Conservation (phyloP, 1,139 yeast species). For the Hyphopichia pseudoburtonii region DNA sequence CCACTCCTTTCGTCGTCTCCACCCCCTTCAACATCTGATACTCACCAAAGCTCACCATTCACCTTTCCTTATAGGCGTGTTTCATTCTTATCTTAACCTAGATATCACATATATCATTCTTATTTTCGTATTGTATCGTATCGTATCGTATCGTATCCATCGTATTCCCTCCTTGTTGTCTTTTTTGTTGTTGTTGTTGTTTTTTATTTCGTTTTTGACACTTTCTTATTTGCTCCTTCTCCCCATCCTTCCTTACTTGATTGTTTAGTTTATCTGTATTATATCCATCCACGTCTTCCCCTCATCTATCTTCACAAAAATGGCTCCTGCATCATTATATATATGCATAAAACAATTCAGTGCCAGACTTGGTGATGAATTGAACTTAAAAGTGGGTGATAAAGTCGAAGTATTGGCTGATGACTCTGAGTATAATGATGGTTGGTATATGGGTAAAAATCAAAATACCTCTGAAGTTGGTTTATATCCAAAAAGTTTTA, state of each 20-base stretch:
- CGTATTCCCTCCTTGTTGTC: no score
- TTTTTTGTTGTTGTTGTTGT: no score
- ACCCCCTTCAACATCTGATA: no score
- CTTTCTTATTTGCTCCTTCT: not conserved
- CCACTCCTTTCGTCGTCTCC: no score
- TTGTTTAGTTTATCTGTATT: not conserved
- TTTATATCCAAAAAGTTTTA: slow-evolving; percentile 84
- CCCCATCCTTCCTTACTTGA: not conserved
- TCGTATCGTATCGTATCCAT: no score
- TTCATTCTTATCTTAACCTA: no score
- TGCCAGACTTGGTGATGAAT: slow-evolving; percentile 87
- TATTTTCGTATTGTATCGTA: no score
- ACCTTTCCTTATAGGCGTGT: no score
- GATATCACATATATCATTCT: no score
- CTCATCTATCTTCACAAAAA: slow-evolving; percentile 1
- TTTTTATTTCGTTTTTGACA: no score
- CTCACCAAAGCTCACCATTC: no score
- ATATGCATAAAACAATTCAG: slow-evolving; percentile 80
- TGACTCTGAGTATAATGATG: slow-evolving; percentile 91
- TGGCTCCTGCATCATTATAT: slow-evolving; percentile 28
- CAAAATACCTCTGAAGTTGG: slow-evolving; percentile 73
- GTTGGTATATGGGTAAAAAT: slow-evolving; percentile 95
- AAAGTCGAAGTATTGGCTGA: slow-evolving; percentile 86
- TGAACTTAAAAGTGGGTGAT: slow-evolving; percentile 78
- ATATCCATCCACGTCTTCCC: not conserved